Conservation (phyloP, 2,329 filamentous ascomycete genomes). For the Phialophora macrospora region DNA sequence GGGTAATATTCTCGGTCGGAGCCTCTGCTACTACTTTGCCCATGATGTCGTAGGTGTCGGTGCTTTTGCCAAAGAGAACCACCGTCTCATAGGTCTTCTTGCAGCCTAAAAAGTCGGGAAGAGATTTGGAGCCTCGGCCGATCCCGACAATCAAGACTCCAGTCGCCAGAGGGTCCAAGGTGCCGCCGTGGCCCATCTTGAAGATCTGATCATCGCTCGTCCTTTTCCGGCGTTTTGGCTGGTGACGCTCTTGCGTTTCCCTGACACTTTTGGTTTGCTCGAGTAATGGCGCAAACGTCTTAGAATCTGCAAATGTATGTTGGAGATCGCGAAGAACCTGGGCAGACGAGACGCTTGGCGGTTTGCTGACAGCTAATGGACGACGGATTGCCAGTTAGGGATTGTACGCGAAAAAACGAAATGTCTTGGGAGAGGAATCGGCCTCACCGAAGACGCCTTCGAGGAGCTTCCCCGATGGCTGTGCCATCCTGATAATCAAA, state of each 20-base stretch:
- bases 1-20: constrained; percentile 71
- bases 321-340: constrained; percentile 90
- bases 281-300: constrained; percentile 78
- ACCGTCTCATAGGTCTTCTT: constrained; percentile 92
- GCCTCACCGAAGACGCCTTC: constrained; percentile 67
- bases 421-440: constrained; percentile 38
- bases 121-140: constrained; percentile 82
- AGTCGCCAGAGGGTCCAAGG: constrained; percentile 89
- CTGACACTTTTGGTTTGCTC: constrained; percentile 55
- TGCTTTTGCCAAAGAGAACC: constrained; percentile 87
- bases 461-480: constrained; percentile 52
- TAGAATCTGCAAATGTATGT: constrained; percentile 78
- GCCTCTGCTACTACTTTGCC: constrained; percentile 80
- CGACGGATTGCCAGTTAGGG: constrained; percentile 17
- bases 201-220: constrained; percentile 67
- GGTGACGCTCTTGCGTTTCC: constrained; percentile 27
- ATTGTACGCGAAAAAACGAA: constrained; percentile 5
- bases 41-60: constrained; percentile 86
- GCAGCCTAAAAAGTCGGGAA: constrained; percentile 79
- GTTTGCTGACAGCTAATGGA: constrained; percentile 84
- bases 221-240: constrained; percentile 57
- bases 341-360: constrained; percentile 81
- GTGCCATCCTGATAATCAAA: constrained; percentile 33
- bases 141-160: constrained; percentile 89
- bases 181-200: constrained; percentile 96